These are phyloP conservation scores for Aquanectria penicillioides DNA, from an alignment of 2,329 filamentous ascomycete genomes.

Conservation along the genomic window DNA sequence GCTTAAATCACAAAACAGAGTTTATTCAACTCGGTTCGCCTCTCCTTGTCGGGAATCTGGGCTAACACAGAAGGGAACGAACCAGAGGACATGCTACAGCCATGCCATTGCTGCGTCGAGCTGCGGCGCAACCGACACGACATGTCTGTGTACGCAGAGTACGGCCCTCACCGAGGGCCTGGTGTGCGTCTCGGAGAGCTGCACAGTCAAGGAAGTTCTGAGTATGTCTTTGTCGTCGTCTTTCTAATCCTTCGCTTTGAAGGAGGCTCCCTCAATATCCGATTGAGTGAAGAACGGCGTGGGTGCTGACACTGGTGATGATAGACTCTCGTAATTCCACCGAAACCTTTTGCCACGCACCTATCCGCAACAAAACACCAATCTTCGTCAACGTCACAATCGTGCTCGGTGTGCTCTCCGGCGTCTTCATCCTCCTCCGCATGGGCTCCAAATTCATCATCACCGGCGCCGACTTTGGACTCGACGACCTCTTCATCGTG, in stretches of 20 bases:
- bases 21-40: no score
- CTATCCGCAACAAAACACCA: constrained; percentile 26
- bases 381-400: constrained; percentile 28
- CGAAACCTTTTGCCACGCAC: constrained; percentile 23
- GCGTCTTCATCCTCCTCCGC: constrained; percentile 27
- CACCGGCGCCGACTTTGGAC: constrained; percentile 26
- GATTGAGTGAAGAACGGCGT: no score
- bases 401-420: constrained; percentile 28
- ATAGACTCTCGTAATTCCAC: constrained; percentile 28
- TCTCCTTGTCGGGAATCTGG: no score
- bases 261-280: no score
- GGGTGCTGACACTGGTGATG: no score
- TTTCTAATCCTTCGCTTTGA: no score
- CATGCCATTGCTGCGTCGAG: constrained; percentile 24
- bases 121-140: constrained; percentile 33
- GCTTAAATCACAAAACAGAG: no score
- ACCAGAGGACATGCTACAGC: constrained; percentile 27
- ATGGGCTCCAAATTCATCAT: constrained; percentile 31
- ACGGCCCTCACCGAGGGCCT: constrained; percentile 29
- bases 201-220: constrained; percentile 29
- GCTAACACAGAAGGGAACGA: no score
- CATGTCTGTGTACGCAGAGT: constrained; percentile 35
- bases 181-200: constrained; percentile 32
- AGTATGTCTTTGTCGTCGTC: constrained; percentile 27
- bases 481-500: constrained; percentile 32